Base-by-base conservation (phyloP, 352 stramenopile species). In the Globisporangium acanthophoron region DNA sequence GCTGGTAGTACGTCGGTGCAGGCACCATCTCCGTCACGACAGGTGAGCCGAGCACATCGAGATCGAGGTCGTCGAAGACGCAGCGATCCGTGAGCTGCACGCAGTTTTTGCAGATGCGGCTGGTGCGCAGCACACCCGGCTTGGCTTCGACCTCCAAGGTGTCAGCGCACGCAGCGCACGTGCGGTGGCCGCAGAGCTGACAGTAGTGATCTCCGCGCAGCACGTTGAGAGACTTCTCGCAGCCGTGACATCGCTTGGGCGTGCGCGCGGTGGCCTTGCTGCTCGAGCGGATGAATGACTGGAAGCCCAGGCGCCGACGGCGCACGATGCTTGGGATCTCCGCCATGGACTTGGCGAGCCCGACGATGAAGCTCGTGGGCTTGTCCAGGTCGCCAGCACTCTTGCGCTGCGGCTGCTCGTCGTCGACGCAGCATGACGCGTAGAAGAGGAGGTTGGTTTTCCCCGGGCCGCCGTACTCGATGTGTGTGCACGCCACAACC, bases 141-240 rank as follows among this genome's bases (percentile, higher is more conserved):
- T 43, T 37, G 2, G 52, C 4, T 43, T 74, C 70, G 48, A 78
- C 58, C 12, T 78, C 63, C 20, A 59, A 2, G 16, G 21, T 40
- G 7, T 67, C 61, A 2, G 61, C 62, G 48, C 64, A 74, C 8
- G 51, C 40, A n/a, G 33, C 59, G 47, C 73, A 83, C 21, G 70
- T 67, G 31, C 70, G 68, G 33, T 65, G 69, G 18, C 73, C 70
- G 31, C 70, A 83, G 18, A 83, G 46, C 50, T 76, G 65, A 39
- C 73, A 78, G 44, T 61, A 66, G 21, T 69, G 51, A 2, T 71
- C 59, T 20, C 59, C 56, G 3, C 62, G 62, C 41, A 74, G 20
- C 8, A 78, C 21, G 18, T 59, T 50, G 41, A 78, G 67, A 27
- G 58, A 61, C 41, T 78, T 78, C 35, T 56, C 52, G 56, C 66